These are phyloP conservation scores for Pisolithus tinctorius DNA, from an alignment of 768 basidiomycete species.

Conservation along the genomic window DNA sequence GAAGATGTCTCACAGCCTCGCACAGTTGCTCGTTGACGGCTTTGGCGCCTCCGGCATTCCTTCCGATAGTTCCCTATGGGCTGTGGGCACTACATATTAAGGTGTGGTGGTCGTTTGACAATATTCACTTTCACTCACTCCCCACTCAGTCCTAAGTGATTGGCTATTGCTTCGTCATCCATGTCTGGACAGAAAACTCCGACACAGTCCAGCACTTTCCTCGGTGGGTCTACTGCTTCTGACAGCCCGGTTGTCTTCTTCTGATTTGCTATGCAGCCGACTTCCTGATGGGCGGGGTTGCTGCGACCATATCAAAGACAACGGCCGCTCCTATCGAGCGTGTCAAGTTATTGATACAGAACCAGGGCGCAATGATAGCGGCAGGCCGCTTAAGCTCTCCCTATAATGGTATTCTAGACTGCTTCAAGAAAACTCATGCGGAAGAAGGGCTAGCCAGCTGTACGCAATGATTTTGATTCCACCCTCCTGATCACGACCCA, in stretches of 20 bases:
- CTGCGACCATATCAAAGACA: conserved; percentile 32
- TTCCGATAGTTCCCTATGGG: too few species aligned
- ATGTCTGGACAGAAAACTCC: too few species aligned
- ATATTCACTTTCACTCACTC: too few species aligned
- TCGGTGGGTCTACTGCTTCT: conserved; percentile 6
- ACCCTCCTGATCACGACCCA: background rate
- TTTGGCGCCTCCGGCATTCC: too few species aligned
- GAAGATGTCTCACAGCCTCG: too few species aligned
- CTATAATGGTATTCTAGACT: conserved; percentile 30
- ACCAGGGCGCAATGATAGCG: conserved; percentile 31
- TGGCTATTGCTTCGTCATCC: too few species aligned
- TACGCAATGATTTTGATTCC: conserved; percentile 13
- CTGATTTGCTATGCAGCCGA: conserved; percentile 20
- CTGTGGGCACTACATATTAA: too few species aligned
- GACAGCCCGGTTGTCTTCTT: background rate
- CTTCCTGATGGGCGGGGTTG: conserved; percentile 32
- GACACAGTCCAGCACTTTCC: conserved; percentile 9
- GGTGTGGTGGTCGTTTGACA: too few species aligned
- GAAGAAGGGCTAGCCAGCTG: conserved; percentile 34
- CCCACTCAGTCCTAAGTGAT: too few species aligned
- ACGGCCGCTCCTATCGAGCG: conserved; percentile 36
- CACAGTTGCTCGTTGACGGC: too few species aligned
- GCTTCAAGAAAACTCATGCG: conserved; percentile 26
- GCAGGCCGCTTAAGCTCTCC: conserved; percentile 32
- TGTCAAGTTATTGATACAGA: conserved; percentile 35